Evolutionary conservation across 805 yeast genomes (phyloP), one percentile per base, ranked within the genome.

Genomic region (Candida golubevii): DNA sequence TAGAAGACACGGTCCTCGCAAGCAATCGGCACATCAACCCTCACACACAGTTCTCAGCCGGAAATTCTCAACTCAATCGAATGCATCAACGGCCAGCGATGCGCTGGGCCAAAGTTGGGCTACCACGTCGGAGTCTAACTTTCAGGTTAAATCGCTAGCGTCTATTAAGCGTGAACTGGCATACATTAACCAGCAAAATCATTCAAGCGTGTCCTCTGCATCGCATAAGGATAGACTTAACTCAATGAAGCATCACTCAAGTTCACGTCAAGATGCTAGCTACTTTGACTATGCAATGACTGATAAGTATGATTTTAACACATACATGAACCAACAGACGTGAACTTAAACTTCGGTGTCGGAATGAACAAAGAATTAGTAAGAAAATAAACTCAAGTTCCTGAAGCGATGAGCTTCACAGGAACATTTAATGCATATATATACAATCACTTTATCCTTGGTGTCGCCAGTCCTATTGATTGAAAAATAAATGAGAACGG

Each of bases 221-320:
- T 3, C 31, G 26, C 27, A 15, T 8, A 12, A n/a, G 8, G 40
- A 12, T 8, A 39, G 39, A 13, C 14, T 36, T 6, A 14, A 26
- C 8, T 27, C 30, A 10, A 11, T 11, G 9, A 29, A 26, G 18
- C 23, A 29, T 29, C 8, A 14, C 7, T 7, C n/a, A 27, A 26
- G 31, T 26, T 9, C 39, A 9, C 18, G 29, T 7, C 39, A 30
- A 26, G 66, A 61, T 13, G 50, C 58, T 7, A 56, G 57, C 42
- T 67, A 67, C 48, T 69, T 66, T 46, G 74, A 69, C 47, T 69
- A 69, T 45, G 47, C 64, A 6, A 41, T 52, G 0, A 49, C 47
- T 35, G 63, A 55, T n/a, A 58, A 55, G 35, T 69, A 69, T 44
- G 72, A 69, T 51, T 69, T 69, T 41, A 57, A 61, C 40, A 59